Conservation (phyloP, 2,329 filamentous ascomycete species). For the Pezicula radicicola region DNA sequence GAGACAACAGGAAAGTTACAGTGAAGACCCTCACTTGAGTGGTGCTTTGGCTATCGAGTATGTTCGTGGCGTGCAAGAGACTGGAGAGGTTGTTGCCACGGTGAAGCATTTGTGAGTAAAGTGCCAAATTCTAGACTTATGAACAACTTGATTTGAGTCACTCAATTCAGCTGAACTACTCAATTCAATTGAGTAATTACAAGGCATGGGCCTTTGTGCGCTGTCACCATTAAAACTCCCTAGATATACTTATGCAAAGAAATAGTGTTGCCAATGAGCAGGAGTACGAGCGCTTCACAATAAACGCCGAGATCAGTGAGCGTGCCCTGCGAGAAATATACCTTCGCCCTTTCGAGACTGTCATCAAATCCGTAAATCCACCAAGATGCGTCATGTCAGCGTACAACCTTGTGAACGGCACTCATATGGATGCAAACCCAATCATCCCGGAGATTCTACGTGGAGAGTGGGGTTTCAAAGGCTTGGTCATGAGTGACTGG, state of each 20-base stretch:
- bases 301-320: constrained; percentile 45
- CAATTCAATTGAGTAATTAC: too few species aligned
- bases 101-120: constrained; percentile 1
- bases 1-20: constrained; percentile 21
- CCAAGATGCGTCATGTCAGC: constrained; percentile 32
- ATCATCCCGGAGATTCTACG: constrained; percentile 21
- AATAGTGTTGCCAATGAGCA: constrained; percentile 41
- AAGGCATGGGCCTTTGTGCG: too few species aligned
- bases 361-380: constrained; percentile 16
- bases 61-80: constrained; percentile 16
- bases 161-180: too few species aligned
- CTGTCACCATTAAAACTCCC: too few species aligned
- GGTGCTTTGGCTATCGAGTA: constrained; percentile 24
- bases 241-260: background rate
- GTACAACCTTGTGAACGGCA: constrained; percentile 29
- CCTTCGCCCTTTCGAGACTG: constrained; percentile 26
- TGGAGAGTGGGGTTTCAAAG: constrained; percentile 26
- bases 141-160: background rate
- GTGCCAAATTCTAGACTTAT: background rate
- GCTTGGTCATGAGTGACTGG: constrained; percentile 29
- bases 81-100: background rate
- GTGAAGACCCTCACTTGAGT: constrained; percentile 27
- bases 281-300: constrained; percentile 45
- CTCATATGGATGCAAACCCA: constrained; percentile 25
- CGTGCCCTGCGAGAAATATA: constrained; percentile 26